phyloP scores from a whole-genome alignment of 768 basidiomycete genomes.

The Agaricus blazei region DNA sequence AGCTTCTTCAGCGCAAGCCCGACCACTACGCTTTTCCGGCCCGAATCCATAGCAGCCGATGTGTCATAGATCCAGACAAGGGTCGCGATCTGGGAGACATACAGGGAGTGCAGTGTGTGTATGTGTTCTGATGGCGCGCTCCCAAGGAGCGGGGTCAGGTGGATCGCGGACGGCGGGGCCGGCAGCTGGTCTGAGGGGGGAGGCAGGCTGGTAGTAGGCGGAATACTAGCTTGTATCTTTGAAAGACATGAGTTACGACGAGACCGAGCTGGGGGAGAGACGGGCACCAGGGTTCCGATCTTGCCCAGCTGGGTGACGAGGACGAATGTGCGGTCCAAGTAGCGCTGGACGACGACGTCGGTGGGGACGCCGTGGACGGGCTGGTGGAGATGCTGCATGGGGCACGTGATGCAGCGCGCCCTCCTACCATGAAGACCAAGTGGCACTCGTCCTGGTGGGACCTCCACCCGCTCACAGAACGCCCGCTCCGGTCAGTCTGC shows the following conservation, averaged over 20 bases:
- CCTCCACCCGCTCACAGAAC: conserved; percentile 55
- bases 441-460: conserved; percentile 78
- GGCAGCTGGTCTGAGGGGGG: conserved; percentile 42
- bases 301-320: conserved; percentile 88
- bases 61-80: conserved; percentile 64
- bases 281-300: conserved; percentile 76
- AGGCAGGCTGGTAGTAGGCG: conserved; percentile 52
- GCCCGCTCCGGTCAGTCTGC: conserved; percentile 42
- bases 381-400: conserved; percentile 44
- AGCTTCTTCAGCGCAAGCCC: conserved; percentile 61
- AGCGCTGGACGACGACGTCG: conserved; percentile 74
- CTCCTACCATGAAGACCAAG: conserved; percentile 16
- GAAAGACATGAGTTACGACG: conserved; percentile 2
- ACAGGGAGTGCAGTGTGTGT: conserved; percentile 72
- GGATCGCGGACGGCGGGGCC: conserved; percentile 63
- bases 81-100: conserved; percentile 83
- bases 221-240: conserved; percentile 80
- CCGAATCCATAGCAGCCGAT: conserved; percentile 32
- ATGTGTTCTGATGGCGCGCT: conserved; percentile 62
- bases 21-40: conserved; percentile 62
- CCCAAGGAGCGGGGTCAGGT: conserved; percentile 76
- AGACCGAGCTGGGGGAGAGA: not conserved
- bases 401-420: conserved; percentile 10
- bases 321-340: conserved; percentile 77
- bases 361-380: conserved; percentile 56